These are phyloP conservation scores for Wilhelminamyces savonicus DNA, from an alignment of 805 yeast species.

Conservation along the genomic window DNA sequence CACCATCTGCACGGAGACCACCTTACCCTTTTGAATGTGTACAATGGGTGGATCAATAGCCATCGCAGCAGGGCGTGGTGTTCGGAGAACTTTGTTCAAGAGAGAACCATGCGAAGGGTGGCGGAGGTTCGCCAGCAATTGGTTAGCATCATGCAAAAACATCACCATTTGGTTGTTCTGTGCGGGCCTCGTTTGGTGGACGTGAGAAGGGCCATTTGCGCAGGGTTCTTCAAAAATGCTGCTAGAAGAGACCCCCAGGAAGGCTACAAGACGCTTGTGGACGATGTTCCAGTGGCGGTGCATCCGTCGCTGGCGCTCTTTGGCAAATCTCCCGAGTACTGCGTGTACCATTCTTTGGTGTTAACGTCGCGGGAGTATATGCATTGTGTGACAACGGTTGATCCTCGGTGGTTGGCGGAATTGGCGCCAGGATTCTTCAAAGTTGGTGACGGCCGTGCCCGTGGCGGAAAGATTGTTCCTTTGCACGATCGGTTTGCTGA, in stretches of 20 bases:
- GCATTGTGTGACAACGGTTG: constrained; percentile 81
- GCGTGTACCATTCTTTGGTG: constrained; percentile 74
- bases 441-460: constrained; percentile 51
- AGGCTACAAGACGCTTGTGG: constrained; percentile 52
- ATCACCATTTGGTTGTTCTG: constrained; percentile 37
- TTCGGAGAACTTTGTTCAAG: constrained; percentile 72
- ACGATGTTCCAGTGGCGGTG: constrained; percentile 66
- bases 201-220: constrained; percentile 55
- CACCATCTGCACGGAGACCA: constrained; percentile 80
- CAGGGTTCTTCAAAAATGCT: constrained; percentile 64
- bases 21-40: constrained; percentile 74
- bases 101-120: constrained; percentile 69
- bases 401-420: constrained; percentile 72
- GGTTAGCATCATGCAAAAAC: constrained; percentile 45
- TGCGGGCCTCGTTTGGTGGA: constrained; percentile 52
- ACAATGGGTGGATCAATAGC: constrained; percentile 59
- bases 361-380: constrained; percentile 85
- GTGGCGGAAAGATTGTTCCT: constrained; percentile 66
- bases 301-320: constrained; percentile 83
- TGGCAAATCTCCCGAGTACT: constrained; percentile 63
- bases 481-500: constrained; percentile 53
- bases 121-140: constrained; percentile 77
- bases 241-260: constrained; percentile 57
- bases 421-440: constrained; percentile 70
- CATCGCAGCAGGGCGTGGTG: constrained; percentile 70